phyloP scores from a whole-genome alignment of 2,329 filamentous ascomycete genomes.

The Alternaria angustiovoidea region DNA sequence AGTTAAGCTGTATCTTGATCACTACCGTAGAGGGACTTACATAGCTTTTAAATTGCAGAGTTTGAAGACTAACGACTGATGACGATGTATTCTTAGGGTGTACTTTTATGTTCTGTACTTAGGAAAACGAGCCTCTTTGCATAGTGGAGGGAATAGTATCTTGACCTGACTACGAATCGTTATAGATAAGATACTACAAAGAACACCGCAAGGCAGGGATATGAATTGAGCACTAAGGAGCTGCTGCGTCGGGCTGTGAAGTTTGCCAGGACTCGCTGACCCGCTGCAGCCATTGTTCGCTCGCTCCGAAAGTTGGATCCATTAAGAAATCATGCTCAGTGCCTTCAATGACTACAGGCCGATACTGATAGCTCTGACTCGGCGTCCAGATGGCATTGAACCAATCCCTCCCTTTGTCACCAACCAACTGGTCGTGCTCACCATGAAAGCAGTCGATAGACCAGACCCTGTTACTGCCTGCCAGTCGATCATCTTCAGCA shows the following conservation, averaged over 20 bases:
- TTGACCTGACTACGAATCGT: not conserved
- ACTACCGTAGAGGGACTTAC: too few relatives aligned
- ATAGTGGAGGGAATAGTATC: too few relatives aligned
- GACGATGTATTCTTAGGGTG: too few relatives aligned
- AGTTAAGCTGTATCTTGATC: too few relatives aligned
- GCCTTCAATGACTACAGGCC: slow-evolving; percentile 25
- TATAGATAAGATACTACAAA: not conserved
- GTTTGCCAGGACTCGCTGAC: slow-evolving; percentile 31
- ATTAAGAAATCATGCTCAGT: slow-evolving; percentile 40
- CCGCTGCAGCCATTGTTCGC: slow-evolving; percentile 35
- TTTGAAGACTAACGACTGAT: too few relatives aligned
- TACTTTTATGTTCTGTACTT: too few relatives aligned
- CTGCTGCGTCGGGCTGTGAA: not conserved
- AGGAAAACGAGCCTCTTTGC: too few relatives aligned
- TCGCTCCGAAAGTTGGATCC: slow-evolving; percentile 37
- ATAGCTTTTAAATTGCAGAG: too few relatives aligned
- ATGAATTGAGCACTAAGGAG: not conserved
- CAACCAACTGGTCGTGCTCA: slow-evolving; percentile 38
- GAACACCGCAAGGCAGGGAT: not conserved
- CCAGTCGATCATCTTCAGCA: slow-evolving; percentile 15
- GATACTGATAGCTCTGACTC: slow-evolving; percentile 26
- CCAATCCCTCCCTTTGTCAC: slow-evolving; percentile 38
- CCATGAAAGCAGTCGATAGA: slow-evolving; percentile 40
- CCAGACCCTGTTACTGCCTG: slow-evolving; percentile 23
- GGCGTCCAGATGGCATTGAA: slow-evolving; percentile 39